These are phyloP conservation scores for Rhodotorula sp. DNA, from an alignment of 1,284 basidiomycete species.

Conservation along the genomic window DNA sequence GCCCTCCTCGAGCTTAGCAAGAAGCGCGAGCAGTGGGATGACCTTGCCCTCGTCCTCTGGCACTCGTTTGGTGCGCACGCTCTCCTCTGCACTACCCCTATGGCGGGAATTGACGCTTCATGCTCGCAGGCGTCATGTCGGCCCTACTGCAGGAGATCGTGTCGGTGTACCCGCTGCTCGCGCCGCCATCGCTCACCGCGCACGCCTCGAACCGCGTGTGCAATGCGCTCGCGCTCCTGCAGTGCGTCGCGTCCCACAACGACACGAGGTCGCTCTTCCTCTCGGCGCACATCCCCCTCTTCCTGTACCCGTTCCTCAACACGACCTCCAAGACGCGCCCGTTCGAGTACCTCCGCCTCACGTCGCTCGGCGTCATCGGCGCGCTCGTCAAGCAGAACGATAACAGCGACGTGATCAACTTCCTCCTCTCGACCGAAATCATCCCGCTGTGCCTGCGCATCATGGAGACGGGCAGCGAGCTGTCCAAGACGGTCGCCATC, in stretches of 20 bases:
- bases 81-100: not conserved
- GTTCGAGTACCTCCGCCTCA: slow-evolving; percentile 97
- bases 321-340: slow-evolving; percentile 98
- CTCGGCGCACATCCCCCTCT: slow-evolving; percentile 93
- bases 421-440: slow-evolving; percentile 97
- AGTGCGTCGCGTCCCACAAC: slow-evolving; percentile 95
- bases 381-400: slow-evolving; percentile 99
- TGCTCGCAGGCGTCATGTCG: slow-evolving; percentile 86
- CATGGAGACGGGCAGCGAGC: slow-evolving; percentile 99
- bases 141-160: slow-evolving; percentile 97
- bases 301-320: slow-evolving; percentile 98
- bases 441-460: slow-evolving; percentile 98
- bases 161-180: slow-evolving; percentile 93
- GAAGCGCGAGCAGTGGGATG: slow-evolving; percentile 98
- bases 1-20: slow-evolving; percentile 95
- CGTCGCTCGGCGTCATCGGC: slow-evolving; percentile 96
- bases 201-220: slow-evolving; percentile 99
- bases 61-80: slow-evolving; percentile 87
- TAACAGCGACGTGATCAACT: slow-evolving; percentile 98
- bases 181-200: slow-evolving; percentile 93
- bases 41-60: slow-evolving; percentile 96
- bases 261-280: slow-evolving; percentile 91
- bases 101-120: not conserved
- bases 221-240: slow-evolving; percentile 94
- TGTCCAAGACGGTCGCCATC: slow-evolving; percentile 99